Percentiles rank a stretch among this genome's conserved stretches.
Conservation (phyloP, 2,329 filamentous ascomycete species). For the Coniochaeta sp. region DNA sequence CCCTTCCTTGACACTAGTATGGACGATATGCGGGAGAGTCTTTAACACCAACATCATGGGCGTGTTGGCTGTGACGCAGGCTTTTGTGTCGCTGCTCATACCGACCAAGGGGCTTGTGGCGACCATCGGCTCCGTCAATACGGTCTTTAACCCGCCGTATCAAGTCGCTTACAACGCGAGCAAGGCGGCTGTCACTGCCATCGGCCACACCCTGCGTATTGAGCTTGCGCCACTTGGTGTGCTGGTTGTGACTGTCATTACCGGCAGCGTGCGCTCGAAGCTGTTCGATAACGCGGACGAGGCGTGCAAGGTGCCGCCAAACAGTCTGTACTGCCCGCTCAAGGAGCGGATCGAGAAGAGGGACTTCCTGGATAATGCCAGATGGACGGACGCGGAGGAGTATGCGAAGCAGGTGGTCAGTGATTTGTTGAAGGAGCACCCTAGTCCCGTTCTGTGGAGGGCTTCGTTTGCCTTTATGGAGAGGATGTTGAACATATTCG, state of each 20-base stretch:
- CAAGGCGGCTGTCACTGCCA: constrained; percentile 8
- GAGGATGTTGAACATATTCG: not conserved
- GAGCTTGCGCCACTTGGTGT: constrained; percentile 14
- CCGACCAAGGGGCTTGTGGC: constrained; percentile 18
- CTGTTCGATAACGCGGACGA: not conserved
- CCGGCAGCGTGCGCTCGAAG: constrained; percentile 8
- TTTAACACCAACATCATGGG: constrained; percentile 36
- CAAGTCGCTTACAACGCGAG: constrained; percentile 7
- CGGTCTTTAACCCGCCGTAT: constrained; percentile 4
- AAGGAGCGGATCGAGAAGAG: not conserved
- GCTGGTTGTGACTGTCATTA: constrained; percentile 12
- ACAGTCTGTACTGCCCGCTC: not conserved
- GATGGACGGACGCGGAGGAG: not conserved
- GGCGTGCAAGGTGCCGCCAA: not conserved
- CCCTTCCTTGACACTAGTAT: constrained; percentile 29
- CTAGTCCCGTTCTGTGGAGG: not conserved
- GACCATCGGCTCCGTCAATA: constrained; percentile 12
- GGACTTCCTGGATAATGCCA: not conserved
- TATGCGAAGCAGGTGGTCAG: not conserved
- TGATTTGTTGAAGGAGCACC: not conserved
- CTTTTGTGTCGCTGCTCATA: constrained; percentile 24
- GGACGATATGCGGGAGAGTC: constrained; percentile 22
- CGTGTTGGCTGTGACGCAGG: constrained; percentile 25
- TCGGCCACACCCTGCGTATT: constrained; percentile 11
- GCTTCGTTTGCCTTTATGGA: not conserved